Base-by-base conservation (phyloP, 306 rosid species). In the Inga oerstediana region DNA sequence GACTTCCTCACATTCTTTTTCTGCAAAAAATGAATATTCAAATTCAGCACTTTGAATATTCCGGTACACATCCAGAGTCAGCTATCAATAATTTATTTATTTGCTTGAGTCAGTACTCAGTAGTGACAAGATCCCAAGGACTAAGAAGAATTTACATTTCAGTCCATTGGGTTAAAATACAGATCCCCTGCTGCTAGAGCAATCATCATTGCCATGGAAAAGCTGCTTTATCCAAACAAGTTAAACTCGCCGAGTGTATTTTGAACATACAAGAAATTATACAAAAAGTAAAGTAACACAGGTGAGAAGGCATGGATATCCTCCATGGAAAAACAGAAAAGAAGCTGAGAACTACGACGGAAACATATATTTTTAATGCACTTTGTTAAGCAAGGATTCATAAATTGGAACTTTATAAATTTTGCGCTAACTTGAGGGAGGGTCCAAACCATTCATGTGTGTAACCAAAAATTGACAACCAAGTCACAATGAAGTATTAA, bases 1-100 rank as follows among this genome's bases (percentile, higher is more conserved):
- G 49, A 20, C 48, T 67, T 37, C 2, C 13, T 37, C 37, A 16
- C 51, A 0, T n/a, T 20, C 32, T 4, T 46, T 5, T n/a, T 0
- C 74, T 70, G 74, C 74, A 70, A 70, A 77, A 79, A 87, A 41
- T 59, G 27, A 52, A 87, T 16, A 84, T 51, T 66, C 74, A 58
- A 39, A 74, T 34, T 83, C 67, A 85, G 74, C 76, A 49, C 7
- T 58, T 49, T 43, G 59, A 83, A 76, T 39, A 39, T 39, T 61
- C 74, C 73, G 22, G 76, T 24, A 54, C 56, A 79, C 11, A 51
- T 75, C 66, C 14, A 44, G 7, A 61, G 45, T 48, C 44, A 54
- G 49, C 44, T 80, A 39, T 51, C 13, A 70, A 66, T 32, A 27
- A 14, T 10, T 52, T 17, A 32, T 54, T 34, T 24, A 41, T 35